A percentile compares a stretch with the other conserved stretches of the same genome.
These are phyloP conservation scores for Picea sitchensis DNA, from an alignment of 75 land plant species.

Conservation along the genomic window DNA sequence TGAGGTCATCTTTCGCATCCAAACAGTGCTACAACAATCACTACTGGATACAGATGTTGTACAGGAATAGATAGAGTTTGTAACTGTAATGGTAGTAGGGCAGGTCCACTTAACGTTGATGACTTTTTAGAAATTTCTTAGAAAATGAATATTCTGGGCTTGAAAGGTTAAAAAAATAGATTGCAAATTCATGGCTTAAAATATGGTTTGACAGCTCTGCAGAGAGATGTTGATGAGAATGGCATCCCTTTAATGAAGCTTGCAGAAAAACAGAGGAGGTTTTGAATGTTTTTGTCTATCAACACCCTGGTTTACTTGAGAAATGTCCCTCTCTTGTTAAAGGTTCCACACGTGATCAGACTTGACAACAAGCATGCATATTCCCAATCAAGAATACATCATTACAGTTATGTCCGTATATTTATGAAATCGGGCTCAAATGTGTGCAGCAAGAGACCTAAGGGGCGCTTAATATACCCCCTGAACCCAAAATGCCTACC, in stretches of 20 bases:
- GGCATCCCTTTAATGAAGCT: constrained; percentile 73
- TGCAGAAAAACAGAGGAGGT: constrained; percentile 88
- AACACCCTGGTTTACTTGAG: constrained; percentile 90
- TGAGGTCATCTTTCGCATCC: no score
- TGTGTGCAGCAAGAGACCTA: constrained; percentile 90
- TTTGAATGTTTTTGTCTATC: constrained; percentile 87
- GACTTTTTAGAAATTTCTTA: no score
- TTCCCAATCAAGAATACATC: constrained; percentile 85
- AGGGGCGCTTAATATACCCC: constrained; percentile 56
- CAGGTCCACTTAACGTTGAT: no score
- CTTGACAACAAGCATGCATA: constrained; percentile 94
- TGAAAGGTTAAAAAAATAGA: no score
- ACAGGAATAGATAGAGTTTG: no score
- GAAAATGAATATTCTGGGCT: no score
- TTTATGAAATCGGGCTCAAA: constrained; percentile 88
- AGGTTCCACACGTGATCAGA: constrained; percentile 86
- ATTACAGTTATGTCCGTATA: constrained; percentile 91
- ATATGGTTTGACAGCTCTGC: neutral
- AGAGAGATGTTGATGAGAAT: constrained; percentile 55
- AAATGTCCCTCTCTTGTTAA: constrained; percentile 88
- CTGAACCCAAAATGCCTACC: no score
- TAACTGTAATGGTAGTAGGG: no score
- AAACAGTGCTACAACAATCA: no score
- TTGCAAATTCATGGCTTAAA: no score
- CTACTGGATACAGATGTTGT: no score